phyloP scores from a whole-genome alignment of 371 early-diverging fungal species.

The Rhizopus arrhizus region DNA sequence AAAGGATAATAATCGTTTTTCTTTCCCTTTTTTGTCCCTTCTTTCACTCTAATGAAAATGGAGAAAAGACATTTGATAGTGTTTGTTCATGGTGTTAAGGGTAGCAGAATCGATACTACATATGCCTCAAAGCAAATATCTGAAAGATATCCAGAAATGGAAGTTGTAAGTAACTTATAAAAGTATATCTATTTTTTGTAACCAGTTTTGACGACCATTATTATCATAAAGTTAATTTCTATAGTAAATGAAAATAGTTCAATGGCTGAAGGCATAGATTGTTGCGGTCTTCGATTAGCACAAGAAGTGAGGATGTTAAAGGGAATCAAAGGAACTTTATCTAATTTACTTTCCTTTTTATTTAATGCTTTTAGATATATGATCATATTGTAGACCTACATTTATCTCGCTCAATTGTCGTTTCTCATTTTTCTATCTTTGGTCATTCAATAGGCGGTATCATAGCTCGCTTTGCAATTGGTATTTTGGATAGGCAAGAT shows the following conservation, averaged over 20 bases:
- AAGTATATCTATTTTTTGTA: background rate
- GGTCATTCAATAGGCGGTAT: slow-evolving; percentile 12
- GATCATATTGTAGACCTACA: slow-evolving; percentile 2
- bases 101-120: background rate
- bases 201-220: too few relatives aligned
- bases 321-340: background rate
- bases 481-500: slow-evolving; percentile 1
- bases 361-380: background rate
- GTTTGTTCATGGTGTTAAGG: background rate
- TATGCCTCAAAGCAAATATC: background rate
- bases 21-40: background rate
- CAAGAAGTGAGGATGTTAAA: slow-evolving; percentile 1
- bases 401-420: background rate
- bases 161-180: slow-evolving; percentile 2
- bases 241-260: slow-evolving; percentile 3
- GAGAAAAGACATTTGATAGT: background rate
- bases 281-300: slow-evolving; percentile 11
- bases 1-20: background rate
- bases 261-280: slow-evolving; percentile 10
- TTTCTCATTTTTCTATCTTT: slow-evolving; percentile 8
- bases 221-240: background rate
- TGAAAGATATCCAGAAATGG: background rate
- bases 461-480: slow-evolving; percentile 10
- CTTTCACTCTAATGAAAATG: background rate
- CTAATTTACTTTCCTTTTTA: background rate